Percentiles rank a stretch among this genome's conserved stretches.
These are phyloP conservation scores for Spathaspora boniae DNA, from an alignment of 805 yeast genomes.

Conservation along the genomic window DNA sequence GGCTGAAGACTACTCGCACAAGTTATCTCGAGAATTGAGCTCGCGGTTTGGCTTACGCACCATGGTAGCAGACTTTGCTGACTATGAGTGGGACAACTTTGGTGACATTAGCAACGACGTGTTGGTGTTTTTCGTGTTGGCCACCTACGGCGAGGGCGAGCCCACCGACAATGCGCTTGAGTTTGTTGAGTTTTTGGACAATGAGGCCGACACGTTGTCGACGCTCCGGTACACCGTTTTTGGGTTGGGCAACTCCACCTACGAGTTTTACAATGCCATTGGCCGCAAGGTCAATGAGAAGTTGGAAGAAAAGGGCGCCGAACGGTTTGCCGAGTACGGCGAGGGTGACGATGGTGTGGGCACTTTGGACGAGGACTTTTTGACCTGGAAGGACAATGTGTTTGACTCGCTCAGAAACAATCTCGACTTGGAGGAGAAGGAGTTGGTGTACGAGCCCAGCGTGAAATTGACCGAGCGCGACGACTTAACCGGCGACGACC, in stretches of 20 bases:
- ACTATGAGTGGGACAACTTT: slow-evolving; percentile 78
- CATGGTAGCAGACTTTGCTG: slow-evolving; percentile 85
- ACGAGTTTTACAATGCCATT: slow-evolving; percentile 85
- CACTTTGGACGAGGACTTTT: slow-evolving; percentile 90
- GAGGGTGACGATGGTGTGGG: slow-evolving; percentile 95
- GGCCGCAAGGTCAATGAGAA: slow-evolving; percentile 58
- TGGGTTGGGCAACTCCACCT: slow-evolving; percentile 93
- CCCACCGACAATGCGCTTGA: slow-evolving; percentile 92
- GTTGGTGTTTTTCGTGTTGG: slow-evolving; percentile 66
- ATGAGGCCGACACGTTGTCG: slow-evolving; percentile 52
- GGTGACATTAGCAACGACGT: slow-evolving; percentile 59
- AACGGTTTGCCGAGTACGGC: slow-evolving; percentile 71
- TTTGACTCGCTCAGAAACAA: slow-evolving; percentile 62
- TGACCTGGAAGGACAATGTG: slow-evolving; percentile 85
- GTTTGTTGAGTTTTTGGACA: slow-evolving; percentile 66
- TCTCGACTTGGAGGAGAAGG: slow-evolving; percentile 74
- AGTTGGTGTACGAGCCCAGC: slow-evolving; percentile 73
- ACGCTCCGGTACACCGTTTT: slow-evolving; percentile 70
- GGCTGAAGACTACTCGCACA: slow-evolving; percentile 93
- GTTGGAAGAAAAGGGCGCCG: slow-evolving; percentile 63
- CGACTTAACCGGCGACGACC: slow-evolving; percentile 23
- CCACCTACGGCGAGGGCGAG: slow-evolving; percentile 98
- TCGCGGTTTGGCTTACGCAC: slow-evolving; percentile 77
- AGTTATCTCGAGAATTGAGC: slow-evolving; percentile 84
- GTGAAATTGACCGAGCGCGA: slow-evolving; percentile 40